Evolutionary conservation across 768 basidiomycete species (phyloP).

Genomic region (Dioszegia hungarica): DNA sequence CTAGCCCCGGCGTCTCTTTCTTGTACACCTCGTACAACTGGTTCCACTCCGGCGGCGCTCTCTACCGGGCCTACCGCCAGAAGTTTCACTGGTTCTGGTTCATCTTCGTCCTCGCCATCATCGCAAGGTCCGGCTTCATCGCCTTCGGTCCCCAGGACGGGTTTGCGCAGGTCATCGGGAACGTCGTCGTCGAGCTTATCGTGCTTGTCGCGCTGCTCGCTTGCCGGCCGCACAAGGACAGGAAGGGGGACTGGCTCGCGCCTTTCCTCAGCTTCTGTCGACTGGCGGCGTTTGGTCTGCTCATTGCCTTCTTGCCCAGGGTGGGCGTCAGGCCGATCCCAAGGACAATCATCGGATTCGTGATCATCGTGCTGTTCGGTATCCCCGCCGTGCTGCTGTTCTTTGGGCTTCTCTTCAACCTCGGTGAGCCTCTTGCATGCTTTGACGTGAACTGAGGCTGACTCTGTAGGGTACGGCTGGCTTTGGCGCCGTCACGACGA

Average conservation of each 20-base stretch:
- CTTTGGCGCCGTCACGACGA: constrained; percentile 42
- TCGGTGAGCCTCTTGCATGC: background rate
- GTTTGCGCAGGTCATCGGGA: constrained; percentile 63
- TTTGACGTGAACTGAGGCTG: background rate
- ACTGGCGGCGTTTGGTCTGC: constrained; percentile 63
- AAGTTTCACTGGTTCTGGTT: constrained; percentile 65
- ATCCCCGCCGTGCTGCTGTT: constrained; percentile 66
- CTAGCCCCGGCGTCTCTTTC: constrained; percentile 51
- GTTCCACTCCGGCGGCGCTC: constrained; percentile 45
- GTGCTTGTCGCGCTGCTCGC: constrained; percentile 56
- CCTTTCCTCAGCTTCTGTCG: constrained; percentile 65
- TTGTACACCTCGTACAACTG: constrained; percentile 59
- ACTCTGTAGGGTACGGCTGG: constrained; percentile 38
- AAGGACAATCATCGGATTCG: constrained; percentile 72
- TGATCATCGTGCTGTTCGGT: constrained; percentile 67
- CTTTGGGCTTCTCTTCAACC: constrained; percentile 61
- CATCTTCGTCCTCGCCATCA: constrained; percentile 57
- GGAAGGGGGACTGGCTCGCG: constrained; percentile 66
- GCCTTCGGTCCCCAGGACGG: constrained; percentile 57
- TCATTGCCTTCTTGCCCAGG: constrained; percentile 70
- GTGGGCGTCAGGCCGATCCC: constrained; percentile 68
- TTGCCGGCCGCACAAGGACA: constrained; percentile 62
- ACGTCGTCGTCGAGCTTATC: constrained; percentile 64
- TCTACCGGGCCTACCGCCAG: constrained; percentile 59
- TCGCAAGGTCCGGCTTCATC: constrained; percentile 69